Percentiles rank a stretch among this genome's conserved stretches.
phyloP scores from a whole-genome alignment of 2,329 filamentous ascomycete species.

The Helotiales sp. region DNA sequence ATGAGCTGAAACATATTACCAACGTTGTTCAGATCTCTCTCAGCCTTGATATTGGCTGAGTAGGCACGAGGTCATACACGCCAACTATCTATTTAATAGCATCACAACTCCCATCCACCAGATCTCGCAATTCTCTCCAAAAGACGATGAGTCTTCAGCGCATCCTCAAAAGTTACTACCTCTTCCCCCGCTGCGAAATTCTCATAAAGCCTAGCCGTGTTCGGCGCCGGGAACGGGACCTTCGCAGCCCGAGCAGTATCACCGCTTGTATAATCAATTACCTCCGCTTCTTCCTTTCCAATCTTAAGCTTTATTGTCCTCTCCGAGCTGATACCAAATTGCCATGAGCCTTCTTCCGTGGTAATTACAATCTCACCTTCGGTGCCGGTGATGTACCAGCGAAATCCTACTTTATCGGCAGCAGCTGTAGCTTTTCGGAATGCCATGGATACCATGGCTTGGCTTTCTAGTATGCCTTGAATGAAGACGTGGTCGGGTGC shows the following conservation, averaged over 20 bases:
- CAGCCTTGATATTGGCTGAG: no score
- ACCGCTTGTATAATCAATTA: no score
- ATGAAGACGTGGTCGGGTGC: conserved; percentile 1
- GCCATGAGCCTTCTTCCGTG: not conserved
- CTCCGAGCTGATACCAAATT: not conserved
- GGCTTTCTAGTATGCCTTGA: not conserved
- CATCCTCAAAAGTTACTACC: conserved; percentile 7
- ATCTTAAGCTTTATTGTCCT: not conserved
- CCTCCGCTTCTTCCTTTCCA: not conserved
- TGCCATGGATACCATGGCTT: not conserved
- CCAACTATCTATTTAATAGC: no score
- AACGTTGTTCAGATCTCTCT: no score
- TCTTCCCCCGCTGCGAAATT: not conserved
- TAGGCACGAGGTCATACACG: no score
- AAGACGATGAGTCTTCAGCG: conserved; percentile 7
- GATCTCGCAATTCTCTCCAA: conserved; percentile 9
- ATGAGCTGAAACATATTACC: no score
- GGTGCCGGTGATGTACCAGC: conserved; percentile 52
- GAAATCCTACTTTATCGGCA: conserved; percentile 24
- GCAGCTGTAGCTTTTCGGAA: not conserved
- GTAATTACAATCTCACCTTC: conserved; percentile 39
- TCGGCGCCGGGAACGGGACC: not conserved
- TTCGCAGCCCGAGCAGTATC: no score
- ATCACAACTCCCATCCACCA: no score
- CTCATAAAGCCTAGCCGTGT: conserved; percentile 8